phyloP scores from a whole-genome alignment of 371 early-diverging fungal genomes.

The Mortierella sp. region DNA sequence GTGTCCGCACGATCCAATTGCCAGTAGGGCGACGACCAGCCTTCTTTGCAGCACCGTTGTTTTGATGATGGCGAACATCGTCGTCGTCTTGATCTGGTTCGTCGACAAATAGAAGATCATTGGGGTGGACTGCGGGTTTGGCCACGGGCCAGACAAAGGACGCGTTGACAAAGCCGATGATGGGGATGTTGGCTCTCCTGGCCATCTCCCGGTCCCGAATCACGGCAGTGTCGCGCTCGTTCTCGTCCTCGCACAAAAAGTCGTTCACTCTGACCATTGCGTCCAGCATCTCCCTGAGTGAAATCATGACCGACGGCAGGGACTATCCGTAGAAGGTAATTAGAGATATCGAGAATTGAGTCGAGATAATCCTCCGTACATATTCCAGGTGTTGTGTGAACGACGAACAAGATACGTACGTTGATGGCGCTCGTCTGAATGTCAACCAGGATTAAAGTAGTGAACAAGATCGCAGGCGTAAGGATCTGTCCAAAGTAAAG shows the following conservation, averaged over 20 bases:
- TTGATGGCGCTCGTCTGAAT: slow-evolving; percentile 50
- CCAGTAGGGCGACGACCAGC: slow-evolving; percentile 11
- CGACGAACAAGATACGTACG: slow-evolving; percentile 14
- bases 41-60: slow-evolving; percentile 2
- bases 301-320: slow-evolving; percentile 31
- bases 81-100: slow-evolving; percentile 36
- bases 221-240: slow-evolving; percentile 51
- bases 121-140: slow-evolving; percentile 13
- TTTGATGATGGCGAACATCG: slow-evolving; percentile 7
- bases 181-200: slow-evolving; percentile 50
- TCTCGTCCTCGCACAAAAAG: slow-evolving; percentile 49
- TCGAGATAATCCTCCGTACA: too few species aligned
- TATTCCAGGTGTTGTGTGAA: neutral
- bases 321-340: slow-evolving; percentile 20
- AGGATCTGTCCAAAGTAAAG: slow-evolving; percentile 31
- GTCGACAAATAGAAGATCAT: slow-evolving; percentile 35
- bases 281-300: slow-evolving; percentile 43
- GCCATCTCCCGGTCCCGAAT: slow-evolving; percentile 54
- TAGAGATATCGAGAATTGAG: too few species aligned
- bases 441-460: slow-evolving; percentile 45
- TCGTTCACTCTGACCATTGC: slow-evolving; percentile 47
- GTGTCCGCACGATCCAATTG: slow-evolving; percentile 51
- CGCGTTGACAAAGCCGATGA: slow-evolving; percentile 56
- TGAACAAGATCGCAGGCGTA: slow-evolving; percentile 47
- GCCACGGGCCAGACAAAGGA: slow-evolving; percentile 51